Evolutionary conservation across 2,329 filamentous ascomycete genomes (phyloP).

Genomic region (Neonectria magnoliae): DNA sequence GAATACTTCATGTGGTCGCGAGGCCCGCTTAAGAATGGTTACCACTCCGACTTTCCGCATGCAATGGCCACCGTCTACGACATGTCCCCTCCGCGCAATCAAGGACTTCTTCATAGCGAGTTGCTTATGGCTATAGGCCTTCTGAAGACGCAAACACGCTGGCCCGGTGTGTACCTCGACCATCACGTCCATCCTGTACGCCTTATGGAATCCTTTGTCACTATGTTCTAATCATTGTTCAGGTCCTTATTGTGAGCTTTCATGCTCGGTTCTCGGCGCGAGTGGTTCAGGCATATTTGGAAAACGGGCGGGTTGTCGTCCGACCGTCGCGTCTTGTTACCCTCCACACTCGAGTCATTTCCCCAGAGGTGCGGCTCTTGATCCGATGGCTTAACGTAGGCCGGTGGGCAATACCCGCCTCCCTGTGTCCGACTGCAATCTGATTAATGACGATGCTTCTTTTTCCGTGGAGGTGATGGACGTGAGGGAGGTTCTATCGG

Average conservation of each 20-base stretch:
- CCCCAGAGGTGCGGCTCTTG: constrained; percentile 11
- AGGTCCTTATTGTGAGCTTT: constrained; percentile 27
- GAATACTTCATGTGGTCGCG: not conserved
- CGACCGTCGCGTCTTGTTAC: constrained; percentile 26
- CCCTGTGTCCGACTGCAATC: not conserved
- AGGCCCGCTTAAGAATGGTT: not conserved
- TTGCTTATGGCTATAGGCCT: not conserved
- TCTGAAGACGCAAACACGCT: not conserved
- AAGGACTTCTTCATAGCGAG: not conserved
- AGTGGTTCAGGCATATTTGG: constrained; percentile 20
- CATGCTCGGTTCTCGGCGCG: constrained; percentile 24
- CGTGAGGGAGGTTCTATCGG: not conserved
- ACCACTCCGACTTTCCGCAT: not conserved
- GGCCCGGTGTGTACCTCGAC: not conserved
- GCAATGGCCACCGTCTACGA: not conserved
- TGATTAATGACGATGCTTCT: constrained; percentile 49
- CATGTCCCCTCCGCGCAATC: not conserved
- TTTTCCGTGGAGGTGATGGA: not conserved
- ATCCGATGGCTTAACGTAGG: constrained; percentile 22
- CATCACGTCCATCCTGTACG: constrained; percentile 2
- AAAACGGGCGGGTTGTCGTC: constrained; percentile 14
- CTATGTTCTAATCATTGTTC: not conserved
- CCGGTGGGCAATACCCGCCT: constrained; percentile 27
- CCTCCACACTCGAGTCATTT: constrained; percentile 2
- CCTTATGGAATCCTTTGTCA: too few species aligned